Evolutionary conservation across 345 rosid genomes (phyloP), one percentile per base, ranked within the genome.

Genomic region (Erodium maritimum): DNA sequence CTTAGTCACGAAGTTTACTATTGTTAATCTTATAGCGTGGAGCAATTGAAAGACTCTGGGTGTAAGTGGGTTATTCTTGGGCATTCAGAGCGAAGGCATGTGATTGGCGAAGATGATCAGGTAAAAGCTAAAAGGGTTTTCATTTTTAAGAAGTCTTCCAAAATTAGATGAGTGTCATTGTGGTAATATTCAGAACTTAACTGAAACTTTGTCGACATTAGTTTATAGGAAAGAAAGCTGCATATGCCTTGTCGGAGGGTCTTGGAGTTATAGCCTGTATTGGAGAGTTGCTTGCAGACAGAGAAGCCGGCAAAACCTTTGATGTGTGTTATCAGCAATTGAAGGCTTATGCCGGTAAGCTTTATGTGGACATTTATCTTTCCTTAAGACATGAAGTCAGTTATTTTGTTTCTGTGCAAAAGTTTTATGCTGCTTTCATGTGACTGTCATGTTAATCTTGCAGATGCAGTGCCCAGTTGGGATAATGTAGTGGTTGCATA

Each of bases 191-290:
- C 18, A 23, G 16, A 37, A 57, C 46, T 37, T 23, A 48, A 61
- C 68, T 23, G 60, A 65, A 67, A 19, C 19, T 64, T 64, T 69
- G 9, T 14, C 34, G 21, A 69, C 60, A 65, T 29, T 79, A 89
- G 95, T 90, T 93, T 71, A 87, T 93, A 23, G 99, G 99, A 63
- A 93, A 90, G 83, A 93, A 93, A 67, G 99, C 96, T 73, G 97
- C 88, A 19, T 87, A 82, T 56, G 97, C 99, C 23, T 74, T 93
- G 79, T 80, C 66, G 29, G 79, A 93, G 76, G 95, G 95, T 62
- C 84, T 89, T 63, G 95, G 88, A 55, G 97, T 90, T 22, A 90
- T 93, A 29, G 97, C 99, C 63, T 93, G 99, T 75, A 83, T 93
- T 52, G 97, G 97, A 55, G 97, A 93, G 66, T 75, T 74, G 50